Percentiles rank a stretch among this genome's conserved stretches.
phyloP scores from a whole-genome alignment of 2,329 filamentous ascomycete species.

The Ophiostoma fasciatum region DNA sequence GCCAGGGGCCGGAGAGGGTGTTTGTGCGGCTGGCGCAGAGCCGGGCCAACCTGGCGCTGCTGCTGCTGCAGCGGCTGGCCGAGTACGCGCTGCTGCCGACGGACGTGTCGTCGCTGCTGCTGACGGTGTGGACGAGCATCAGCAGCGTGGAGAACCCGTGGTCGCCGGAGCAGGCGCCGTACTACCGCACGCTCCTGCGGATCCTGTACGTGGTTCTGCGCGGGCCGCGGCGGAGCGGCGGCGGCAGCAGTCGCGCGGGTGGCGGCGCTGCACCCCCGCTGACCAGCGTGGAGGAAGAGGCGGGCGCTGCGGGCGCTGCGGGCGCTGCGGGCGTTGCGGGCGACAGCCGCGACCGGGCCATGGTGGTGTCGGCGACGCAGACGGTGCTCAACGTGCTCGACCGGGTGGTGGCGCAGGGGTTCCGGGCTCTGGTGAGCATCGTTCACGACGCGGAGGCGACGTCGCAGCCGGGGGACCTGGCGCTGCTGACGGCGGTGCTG shows the following conservation, averaged over 20 bases:
- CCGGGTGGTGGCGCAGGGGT: slow-evolving; percentile 63
- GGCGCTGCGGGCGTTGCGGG: slow-evolving; percentile 1
- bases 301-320: background rate
- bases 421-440: slow-evolving; percentile 64
- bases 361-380: slow-evolving; percentile 34
- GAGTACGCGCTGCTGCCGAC: slow-evolving; percentile 35
- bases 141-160: slow-evolving; percentile 40
- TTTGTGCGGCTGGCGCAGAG: slow-evolving; percentile 64
- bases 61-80: slow-evolving; percentile 66
- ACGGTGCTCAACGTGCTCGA: slow-evolving; percentile 68
- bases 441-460: slow-evolving; percentile 60
- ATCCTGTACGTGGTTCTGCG: slow-evolving; percentile 72
- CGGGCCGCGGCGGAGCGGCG: slow-evolving; percentile 35
- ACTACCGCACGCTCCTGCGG: slow-evolving; percentile 73
- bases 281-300: slow-evolving; percentile 1
- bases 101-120: slow-evolving; percentile 37
- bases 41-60: slow-evolving; percentile 67
- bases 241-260: background rate
- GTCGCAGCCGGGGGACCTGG: slow-evolving; percentile 65
- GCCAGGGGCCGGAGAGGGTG: slow-evolving; percentile 61
- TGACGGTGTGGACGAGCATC: slow-evolving; percentile 36
- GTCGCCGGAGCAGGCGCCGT: slow-evolving; percentile 37
- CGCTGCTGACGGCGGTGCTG: slow-evolving; percentile 73
- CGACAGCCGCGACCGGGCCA: slow-evolving; percentile 17
- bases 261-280: slow-evolving; percentile 8